Base-by-base conservation (phyloP, 2,329 filamentous ascomycete species). In the Metarhizium rileyi region DNA sequence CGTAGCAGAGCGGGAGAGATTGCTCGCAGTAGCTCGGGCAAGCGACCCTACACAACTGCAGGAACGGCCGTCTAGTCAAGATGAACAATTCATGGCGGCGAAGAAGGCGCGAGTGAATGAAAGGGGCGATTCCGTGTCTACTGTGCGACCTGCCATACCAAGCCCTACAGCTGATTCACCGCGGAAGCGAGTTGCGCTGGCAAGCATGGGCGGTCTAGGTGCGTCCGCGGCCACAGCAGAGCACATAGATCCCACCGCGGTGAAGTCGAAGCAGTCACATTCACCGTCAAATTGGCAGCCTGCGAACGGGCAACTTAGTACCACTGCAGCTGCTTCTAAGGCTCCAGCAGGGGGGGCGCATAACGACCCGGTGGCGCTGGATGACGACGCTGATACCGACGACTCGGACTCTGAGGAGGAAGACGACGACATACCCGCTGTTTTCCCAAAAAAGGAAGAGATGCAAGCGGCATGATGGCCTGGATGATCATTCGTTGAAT, bases 1-100 rank as follows among this genome's bases (percentile, higher is more conserved):
- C 16, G 65, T 71, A 2, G 66, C 68, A 8, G 64, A 70, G n/a
- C 70, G 71, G 9, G 61, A 65, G 47, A 68, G 69, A 12, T 57
- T 71, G 3, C 46, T 66, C 8, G 28, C 49, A 5, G 22, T 10
- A 27, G 9, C 18, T 9, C 16, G 27, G 14, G 48, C 9, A 38
- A n/a, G 20, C 18, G 20, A 20, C 9, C 35, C 9, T 20, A 7
- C 16, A 7, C 35, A 10, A 10, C 35, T 1, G 5, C 18, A 38
- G 10, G 22, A 42, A 3, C 9, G 1, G n/a, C 10, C 22, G 12
- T 10, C 38, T 16, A 25, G 38, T 25, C 35, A 38, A 25, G 9
- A n/a, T 20, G 38, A 9, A 14, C 9, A 10, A 27, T 33, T 40
- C 16, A 51, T 47, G 22, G 33, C 57, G 7, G 45, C 40, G 14